phyloP scores from a whole-genome alignment of 257 asterid genomes.

The Cinchona pubescens region DNA sequence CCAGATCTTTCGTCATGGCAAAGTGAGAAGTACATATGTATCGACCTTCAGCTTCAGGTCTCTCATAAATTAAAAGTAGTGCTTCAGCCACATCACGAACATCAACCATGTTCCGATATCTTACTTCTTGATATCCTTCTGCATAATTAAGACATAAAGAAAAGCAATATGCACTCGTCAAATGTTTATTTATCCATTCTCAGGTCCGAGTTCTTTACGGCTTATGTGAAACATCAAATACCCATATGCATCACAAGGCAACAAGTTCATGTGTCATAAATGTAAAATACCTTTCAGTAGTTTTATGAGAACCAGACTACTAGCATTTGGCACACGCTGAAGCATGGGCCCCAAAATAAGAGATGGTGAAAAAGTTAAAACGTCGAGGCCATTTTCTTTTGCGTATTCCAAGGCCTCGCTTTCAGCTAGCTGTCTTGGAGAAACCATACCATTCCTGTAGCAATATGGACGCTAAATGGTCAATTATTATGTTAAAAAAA shows the following conservation, averaged over 20 bases:
- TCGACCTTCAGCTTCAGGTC: constrained; percentile 62
- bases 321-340: constrained; percentile 53
- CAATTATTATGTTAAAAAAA: constrained; percentile 6
- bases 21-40: constrained; percentile 57
- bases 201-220: background rate
- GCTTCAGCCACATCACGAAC: constrained; percentile 73
- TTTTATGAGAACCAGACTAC: constrained; percentile 54
- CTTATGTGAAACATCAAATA: no score
- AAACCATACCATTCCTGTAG: constrained; percentile 75
- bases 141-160: constrained; percentile 2
- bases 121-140: constrained; percentile 55
- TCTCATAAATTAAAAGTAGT: constrained; percentile 53
- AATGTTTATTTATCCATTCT: background rate
- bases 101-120: constrained; percentile 36
- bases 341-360: constrained; percentile 70
- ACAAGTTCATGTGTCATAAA: background rate
- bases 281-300: constrained; percentile 54
- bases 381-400: constrained; percentile 45
- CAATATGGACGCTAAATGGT: background rate
- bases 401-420: constrained; percentile 62
- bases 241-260: background rate
- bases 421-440: constrained; percentile 77
- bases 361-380: constrained; percentile 59
- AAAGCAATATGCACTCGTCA: background rate
- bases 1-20: constrained; percentile 33